These are phyloP conservation scores for Conticribra guillardii DNA, from an alignment of 108 stramenopile genomes.

Conservation along the genomic window DNA sequence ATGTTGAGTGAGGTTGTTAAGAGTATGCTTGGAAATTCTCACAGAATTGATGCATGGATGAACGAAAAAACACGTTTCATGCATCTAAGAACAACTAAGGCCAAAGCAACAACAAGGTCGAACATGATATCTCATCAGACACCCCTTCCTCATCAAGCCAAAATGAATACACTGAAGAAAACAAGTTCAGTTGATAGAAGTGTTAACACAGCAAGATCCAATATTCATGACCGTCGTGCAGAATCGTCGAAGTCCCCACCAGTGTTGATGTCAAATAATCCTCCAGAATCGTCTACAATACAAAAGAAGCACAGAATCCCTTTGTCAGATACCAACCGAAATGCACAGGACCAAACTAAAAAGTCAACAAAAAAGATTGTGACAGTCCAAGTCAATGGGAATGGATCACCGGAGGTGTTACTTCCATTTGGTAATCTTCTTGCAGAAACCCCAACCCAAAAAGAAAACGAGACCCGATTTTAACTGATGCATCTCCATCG, in stretches of 20 bases:
- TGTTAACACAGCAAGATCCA: slow-evolving; percentile 13
- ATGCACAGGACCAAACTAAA: slow-evolving; percentile 20
- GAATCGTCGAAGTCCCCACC: slow-evolving; percentile 9
- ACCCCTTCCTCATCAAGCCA: slow-evolving; percentile 3
- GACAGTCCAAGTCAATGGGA: not conserved
- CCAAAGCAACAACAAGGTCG: slow-evolving; percentile 12
- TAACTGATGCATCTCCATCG: no score
- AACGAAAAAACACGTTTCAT: slow-evolving; percentile 79
- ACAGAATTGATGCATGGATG: slow-evolving; percentile 67
- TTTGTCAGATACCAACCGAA: slow-evolving; percentile 16
- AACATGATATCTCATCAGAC: not conserved
- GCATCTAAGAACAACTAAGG: slow-evolving; percentile 75
- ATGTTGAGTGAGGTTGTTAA: slow-evolving; percentile 86
- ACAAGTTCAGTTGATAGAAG: not conserved
- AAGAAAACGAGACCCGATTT: slow-evolving; percentile 32
- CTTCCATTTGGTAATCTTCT: slow-evolving; percentile 43
- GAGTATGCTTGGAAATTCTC: slow-evolving; percentile 62
- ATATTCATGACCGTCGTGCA: slow-evolving; percentile 1
- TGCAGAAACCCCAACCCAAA: slow-evolving; percentile 27
- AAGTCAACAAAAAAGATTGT: slow-evolving; percentile 1
- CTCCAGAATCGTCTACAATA: not conserved
- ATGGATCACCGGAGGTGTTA: slow-evolving; percentile 6
- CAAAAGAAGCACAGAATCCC: slow-evolving; percentile 8
- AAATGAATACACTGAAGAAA: not conserved
- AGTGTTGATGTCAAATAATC: not conserved